These are phyloP conservation scores for Penicillium diatomitis DNA, from an alignment of 495 filamentous ascomycete species.

Conservation along the genomic window DNA sequence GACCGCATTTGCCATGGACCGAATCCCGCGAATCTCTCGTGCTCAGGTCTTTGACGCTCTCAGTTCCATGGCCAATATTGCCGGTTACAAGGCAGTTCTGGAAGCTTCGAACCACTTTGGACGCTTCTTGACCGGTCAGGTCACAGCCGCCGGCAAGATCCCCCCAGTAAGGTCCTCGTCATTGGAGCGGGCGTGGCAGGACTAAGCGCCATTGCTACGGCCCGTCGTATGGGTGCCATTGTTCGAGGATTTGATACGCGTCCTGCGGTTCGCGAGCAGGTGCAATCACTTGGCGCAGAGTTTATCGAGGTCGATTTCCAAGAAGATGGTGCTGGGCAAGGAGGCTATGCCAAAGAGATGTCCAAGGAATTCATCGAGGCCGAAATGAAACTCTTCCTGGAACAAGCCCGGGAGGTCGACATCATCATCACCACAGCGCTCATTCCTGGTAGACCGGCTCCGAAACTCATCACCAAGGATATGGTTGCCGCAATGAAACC, in stretches of 20 bases:
- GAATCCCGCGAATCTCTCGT: conserved; percentile 75
- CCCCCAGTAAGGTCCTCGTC: conserved; percentile 76
- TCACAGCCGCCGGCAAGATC: conserved; percentile 75
- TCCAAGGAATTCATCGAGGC: conserved; percentile 81
- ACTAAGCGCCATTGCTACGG: conserved; percentile 71
- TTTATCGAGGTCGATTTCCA: conserved; percentile 78
- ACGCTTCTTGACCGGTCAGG: conserved; percentile 72
- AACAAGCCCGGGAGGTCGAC: conserved; percentile 74
- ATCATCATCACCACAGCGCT: conserved; percentile 79
- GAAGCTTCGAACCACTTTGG: conserved; percentile 78
- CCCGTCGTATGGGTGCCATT: conserved; percentile 71
- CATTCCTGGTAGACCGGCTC: conserved; percentile 68
- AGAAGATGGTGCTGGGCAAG: conserved; percentile 72
- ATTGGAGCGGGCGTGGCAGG: conserved; percentile 79
- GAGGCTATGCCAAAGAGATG: conserved; percentile 82
- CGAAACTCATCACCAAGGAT: conserved; percentile 66
- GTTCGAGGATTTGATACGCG: conserved; percentile 78
- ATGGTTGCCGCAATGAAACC: conserved; percentile 77
- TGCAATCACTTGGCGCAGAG: conserved; percentile 74
- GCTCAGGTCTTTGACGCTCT: conserved; percentile 69
- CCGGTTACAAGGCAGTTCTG: conserved; percentile 75
- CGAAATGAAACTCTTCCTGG: conserved; percentile 78
- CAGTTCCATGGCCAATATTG: conserved; percentile 79
- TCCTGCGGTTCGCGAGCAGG: conserved; percentile 68
- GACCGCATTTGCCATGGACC: conserved; percentile 74